Evolutionary conservation across 345 rosid genomes (phyloP).

Genomic region (Euphorbia tirucalli): DNA sequence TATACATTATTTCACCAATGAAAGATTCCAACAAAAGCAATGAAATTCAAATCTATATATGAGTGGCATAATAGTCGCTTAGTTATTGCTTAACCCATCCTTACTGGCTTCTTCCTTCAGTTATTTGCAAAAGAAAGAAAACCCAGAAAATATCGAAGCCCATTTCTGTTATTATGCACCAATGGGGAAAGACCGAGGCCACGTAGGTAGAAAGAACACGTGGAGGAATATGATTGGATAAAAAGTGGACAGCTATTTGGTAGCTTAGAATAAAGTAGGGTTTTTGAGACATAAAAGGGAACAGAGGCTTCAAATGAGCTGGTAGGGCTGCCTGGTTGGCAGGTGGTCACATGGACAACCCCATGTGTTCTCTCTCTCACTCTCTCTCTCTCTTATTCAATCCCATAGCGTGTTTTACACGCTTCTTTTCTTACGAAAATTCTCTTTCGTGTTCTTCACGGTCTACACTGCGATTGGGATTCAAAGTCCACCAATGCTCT

Average conservation of each 20-base stretch:
- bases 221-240: neutral
- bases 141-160: no score
- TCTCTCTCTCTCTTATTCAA: neutral
- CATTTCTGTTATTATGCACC: no score
- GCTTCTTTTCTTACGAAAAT: neutral
- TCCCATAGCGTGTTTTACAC: neutral
- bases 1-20: no score
- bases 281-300: conserved; percentile 24
- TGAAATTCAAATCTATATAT: no score
- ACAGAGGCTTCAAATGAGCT: conserved; percentile 41
- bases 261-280: conserved; percentile 17
- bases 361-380: conserved; percentile 36
- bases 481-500: neutral
- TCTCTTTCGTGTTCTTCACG: neutral
- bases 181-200: neutral
- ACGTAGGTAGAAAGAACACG: conserved; percentile 2
- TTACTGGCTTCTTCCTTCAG: no score
- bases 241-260: conserved; percentile 7
- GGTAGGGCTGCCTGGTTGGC: conserved; percentile 50
- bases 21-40: no score
- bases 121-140: no score
- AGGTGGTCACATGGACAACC: conserved; percentile 42
- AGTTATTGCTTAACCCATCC: no score
- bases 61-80: no score
- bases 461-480: neutral